phyloP scores from a whole-genome alignment of 805 yeast genomes.

The Priceomyces medius region DNA sequence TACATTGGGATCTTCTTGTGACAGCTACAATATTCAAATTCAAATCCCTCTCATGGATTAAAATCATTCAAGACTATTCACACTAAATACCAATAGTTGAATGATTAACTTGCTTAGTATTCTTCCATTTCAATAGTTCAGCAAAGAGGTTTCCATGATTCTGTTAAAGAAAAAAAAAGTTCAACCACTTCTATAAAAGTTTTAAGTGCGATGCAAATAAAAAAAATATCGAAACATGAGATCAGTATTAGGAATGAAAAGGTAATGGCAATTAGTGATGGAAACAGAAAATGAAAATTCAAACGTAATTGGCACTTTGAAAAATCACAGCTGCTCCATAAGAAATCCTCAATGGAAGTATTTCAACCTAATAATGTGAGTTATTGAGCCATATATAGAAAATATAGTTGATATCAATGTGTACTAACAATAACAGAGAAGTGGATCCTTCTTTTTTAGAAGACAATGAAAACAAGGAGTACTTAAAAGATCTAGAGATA shows the following conservation, averaged over 20 bases:
- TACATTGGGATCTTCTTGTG: constrained; percentile 19
- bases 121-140: no score
- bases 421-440: constrained; percentile 12
- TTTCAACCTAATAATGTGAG: constrained; percentile 23
- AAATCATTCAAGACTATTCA: no score
- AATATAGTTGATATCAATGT: neutral
- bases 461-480: constrained; percentile 6
- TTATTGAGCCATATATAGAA: constrained; percentile 3
- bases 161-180: no score
- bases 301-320: neutral
- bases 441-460: constrained; percentile 15
- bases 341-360: constrained; percentile 21
- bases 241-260: no score
- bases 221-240: no score
- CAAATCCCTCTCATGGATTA: constrained; percentile 18
- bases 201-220: no score
- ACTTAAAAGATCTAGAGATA: constrained; percentile 17
- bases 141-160: no score
- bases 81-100: no score
- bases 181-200: no score
- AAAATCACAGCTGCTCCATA: neutral
- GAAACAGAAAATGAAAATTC: neutral
- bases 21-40: constrained; percentile 28
- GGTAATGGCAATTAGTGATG: neutral
- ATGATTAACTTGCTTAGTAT: no score